A percentile compares a stretch with the other conserved stretches of the same genome.
phyloP scores from a whole-genome alignment of 2,329 filamentous ascomycete species.

The Aspergillus sp. region DNA sequence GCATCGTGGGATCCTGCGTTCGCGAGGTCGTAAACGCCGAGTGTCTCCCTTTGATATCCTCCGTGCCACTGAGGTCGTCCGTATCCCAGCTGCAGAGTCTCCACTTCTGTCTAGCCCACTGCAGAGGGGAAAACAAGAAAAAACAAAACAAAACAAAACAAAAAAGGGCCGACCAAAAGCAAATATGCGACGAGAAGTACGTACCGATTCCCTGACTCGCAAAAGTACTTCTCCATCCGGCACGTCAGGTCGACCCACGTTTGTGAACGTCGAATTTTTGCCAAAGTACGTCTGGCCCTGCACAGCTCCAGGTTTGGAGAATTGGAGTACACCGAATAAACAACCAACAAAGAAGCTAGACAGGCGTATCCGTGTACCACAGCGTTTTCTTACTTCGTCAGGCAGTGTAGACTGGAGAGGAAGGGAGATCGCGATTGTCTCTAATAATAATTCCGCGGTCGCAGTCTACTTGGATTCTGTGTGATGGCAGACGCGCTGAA shows the following conservation, averaged over 20 bases:
- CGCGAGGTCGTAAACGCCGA: neutral
- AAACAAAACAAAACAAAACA: neutral
- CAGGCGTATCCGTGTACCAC: neutral
- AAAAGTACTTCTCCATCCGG: neutral
- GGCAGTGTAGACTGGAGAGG: neutral
- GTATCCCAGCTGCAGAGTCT: neutral
- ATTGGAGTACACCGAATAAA: neutral
- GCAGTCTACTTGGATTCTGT: neutral
- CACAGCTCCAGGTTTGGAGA: neutral
- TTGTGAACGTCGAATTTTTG: neutral
- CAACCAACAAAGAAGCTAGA: neutral
- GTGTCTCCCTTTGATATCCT: neutral
- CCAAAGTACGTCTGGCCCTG: neutral
- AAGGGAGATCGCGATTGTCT: neutral
- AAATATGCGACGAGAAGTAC: too few species aligned
- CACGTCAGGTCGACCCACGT: neutral
- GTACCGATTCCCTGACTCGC: neutral
- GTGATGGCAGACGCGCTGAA: neutral
- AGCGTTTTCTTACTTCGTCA: neutral
- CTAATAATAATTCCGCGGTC: neutral
- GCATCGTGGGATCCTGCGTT: neutral
- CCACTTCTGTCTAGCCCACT: slow-evolving; percentile 1
- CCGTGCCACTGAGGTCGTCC: neutral
- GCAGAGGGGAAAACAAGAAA: neutral
- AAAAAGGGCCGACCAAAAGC: neutral